Percentiles rank a stretch among this genome's conserved stretches.
Evolutionary conservation across 345 rosid genomes (phyloP).

Genomic region (Triadica sebifera): DNA sequence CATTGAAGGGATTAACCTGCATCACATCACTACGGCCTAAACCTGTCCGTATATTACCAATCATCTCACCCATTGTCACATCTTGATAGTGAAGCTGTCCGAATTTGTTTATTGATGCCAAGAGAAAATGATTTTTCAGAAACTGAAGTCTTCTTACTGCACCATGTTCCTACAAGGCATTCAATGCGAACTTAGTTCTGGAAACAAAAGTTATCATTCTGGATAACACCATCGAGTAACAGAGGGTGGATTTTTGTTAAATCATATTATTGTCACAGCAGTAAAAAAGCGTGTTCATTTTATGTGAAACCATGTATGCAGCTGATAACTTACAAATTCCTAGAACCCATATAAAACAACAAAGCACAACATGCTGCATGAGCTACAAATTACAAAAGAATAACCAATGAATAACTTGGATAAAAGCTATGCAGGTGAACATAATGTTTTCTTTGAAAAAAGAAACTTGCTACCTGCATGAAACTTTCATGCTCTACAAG

Average conservation of each 20-base stretch:
- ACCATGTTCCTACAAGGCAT: conserved; percentile 68
- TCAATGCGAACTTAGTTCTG: background rate
- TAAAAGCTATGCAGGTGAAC: background rate
- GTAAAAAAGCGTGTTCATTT: too few species aligned
- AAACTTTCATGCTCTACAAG: background rate
- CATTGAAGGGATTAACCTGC: conserved; percentile 77
- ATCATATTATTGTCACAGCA: too few species aligned
- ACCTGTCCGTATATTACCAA: conserved; percentile 64
- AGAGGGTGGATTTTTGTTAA: background rate
- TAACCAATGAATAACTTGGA: background rate
- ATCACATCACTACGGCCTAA: conserved; percentile 72
- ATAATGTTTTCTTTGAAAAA: background rate
- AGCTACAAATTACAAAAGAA: background rate
- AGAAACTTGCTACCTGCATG: background rate
- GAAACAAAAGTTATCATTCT: background rate
- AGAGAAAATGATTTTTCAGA: conserved; percentile 77
- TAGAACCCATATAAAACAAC: background rate
- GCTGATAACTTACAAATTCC: background rate
- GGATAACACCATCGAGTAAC: background rate
- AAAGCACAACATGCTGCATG: background rate
- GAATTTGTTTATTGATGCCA: conserved; percentile 73
- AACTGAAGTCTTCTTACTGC: conserved; percentile 71
- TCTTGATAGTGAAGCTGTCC: conserved; percentile 88
- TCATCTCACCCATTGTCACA: conserved; percentile 68
- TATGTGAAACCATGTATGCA: background rate